phyloP scores from a whole-genome alignment of 2,329 filamentous ascomycete genomes.

The Exophiala sideris region DNA sequence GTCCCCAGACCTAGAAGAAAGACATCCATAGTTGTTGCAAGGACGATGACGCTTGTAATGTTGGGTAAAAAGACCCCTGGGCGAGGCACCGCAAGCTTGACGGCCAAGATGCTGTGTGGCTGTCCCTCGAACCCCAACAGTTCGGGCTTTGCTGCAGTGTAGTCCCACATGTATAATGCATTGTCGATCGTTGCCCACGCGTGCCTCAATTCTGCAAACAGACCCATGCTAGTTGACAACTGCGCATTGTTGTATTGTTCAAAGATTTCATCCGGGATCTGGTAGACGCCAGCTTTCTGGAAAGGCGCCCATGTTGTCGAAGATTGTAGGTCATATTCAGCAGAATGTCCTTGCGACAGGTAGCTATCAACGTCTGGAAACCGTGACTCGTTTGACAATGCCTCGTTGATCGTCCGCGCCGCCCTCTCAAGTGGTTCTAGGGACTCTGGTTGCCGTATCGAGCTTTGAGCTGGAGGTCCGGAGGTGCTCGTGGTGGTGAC shows the following conservation, averaged over 20 bases:
- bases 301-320: constrained; percentile 79
- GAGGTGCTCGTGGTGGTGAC: constrained; percentile 10
- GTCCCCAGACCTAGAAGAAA: constrained; percentile 79
- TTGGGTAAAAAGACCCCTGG: constrained; percentile 79
- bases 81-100: constrained; percentile 81
- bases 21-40: constrained; percentile 82
- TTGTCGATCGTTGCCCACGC: constrained; percentile 97
- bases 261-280: constrained; percentile 87
- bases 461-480: constrained; percentile 12
- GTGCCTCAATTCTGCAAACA: constrained; percentile 92
- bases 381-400: constrained; percentile 67
- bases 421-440: constrained; percentile 74
- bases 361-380: constrained; percentile 90
- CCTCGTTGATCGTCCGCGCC: constrained; percentile 76
- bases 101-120: constrained; percentile 80
- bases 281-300: constrained; percentile 78
- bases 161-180: constrained; percentile 95
- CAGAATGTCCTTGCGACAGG: constrained; percentile 85
- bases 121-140: constrained; percentile 90
- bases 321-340: constrained; percentile 78
- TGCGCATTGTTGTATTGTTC: constrained; percentile 87
- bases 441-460: constrained; percentile 36
- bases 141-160: constrained; percentile 86
- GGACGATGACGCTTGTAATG: constrained; percentile 83
- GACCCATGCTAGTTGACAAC: constrained; percentile 86